Conservation (phyloP, 257 asterid genomes). For the Datura wrightii region DNA sequence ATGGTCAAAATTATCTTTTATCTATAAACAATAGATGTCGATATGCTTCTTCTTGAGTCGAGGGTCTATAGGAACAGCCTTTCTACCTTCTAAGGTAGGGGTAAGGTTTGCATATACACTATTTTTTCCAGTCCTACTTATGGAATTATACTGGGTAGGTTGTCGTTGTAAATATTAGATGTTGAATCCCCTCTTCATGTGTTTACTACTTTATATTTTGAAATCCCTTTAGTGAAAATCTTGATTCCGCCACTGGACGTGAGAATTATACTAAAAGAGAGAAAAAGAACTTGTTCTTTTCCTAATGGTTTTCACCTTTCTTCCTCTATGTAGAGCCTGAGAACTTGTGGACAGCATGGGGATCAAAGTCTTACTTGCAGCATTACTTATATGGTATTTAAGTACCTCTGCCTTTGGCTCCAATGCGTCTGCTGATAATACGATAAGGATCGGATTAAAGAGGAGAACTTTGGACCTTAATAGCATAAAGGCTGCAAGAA, state of each 20-base stretch:
- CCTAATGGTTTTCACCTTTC: background rate
- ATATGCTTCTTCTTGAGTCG: background rate
- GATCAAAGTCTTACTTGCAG: slow-evolving; percentile 10
- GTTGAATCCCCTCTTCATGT: background rate
- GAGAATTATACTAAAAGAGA: background rate
- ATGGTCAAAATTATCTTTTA: no score
- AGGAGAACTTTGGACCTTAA: slow-evolving; percentile 32
- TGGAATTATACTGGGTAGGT: background rate
- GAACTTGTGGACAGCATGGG: background rate
- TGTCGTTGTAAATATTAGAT: background rate
- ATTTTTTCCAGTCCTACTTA: background rate
- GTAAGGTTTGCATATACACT: background rate
- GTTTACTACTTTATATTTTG: background rate
- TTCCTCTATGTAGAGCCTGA: background rate
- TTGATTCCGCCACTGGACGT: background rate
- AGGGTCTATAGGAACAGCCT: background rate
- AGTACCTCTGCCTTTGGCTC: background rate
- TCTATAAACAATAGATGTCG: background rate
- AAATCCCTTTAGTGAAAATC: background rate
- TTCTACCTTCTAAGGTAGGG: background rate
- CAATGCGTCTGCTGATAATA: slow-evolving; percentile 29
- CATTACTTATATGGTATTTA: slow-evolving; percentile 21
- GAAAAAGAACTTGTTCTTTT: background rate
- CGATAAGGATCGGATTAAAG: slow-evolving; percentile 38
- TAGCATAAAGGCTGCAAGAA: slow-evolving; percentile 30